Percentiles rank a stretch among this genome's conserved stretches.
Evolutionary conservation across 129 eudicot genomes (phyloP).

Genomic region (Chrysanthemum lavandulifolium): DNA sequence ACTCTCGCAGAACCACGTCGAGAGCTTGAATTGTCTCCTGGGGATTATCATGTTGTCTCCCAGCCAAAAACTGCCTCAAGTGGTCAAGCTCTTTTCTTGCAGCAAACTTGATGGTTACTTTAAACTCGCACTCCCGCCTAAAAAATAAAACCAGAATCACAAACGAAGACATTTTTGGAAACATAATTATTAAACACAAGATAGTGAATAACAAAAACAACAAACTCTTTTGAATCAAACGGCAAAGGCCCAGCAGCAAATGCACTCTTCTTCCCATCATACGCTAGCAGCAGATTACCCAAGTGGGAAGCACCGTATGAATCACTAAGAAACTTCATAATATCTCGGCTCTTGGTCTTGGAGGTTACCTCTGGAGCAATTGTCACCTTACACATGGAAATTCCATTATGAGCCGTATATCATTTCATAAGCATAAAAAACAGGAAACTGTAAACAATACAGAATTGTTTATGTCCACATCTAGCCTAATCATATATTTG

Average conservation of each 20-base stretch:
- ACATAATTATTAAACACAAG: not conserved
- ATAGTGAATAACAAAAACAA: not conserved
- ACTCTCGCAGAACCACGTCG: constrained; percentile 67
- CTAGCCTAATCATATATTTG: no score
- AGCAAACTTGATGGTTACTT: constrained; percentile 58
- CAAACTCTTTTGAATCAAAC: not conserved
- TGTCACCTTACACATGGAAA: not conserved
- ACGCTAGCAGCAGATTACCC: not conserved
- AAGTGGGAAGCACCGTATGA: not conserved
- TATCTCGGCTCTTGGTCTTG: not conserved
- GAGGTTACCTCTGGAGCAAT: not conserved
- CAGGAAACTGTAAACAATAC: no score
- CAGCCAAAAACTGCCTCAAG: constrained; percentile 38
- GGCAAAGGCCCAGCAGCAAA: constrained; percentile 2
- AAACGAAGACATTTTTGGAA: not conserved
- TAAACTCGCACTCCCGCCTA: constrained; percentile 53
- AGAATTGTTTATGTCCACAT: no score
- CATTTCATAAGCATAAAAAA: no score
- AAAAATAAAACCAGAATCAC: not conserved
- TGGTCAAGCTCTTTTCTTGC: constrained; percentile 49
- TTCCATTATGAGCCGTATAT: not conserved
- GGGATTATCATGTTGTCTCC: constrained; percentile 54
- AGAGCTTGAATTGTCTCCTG: constrained; percentile 73
- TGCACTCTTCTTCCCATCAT: constrained; percentile 4
- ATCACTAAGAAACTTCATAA: not conserved